phyloP scores from a whole-genome alignment of 306 rosid genomes.

The Inga oerstediana region DNA sequence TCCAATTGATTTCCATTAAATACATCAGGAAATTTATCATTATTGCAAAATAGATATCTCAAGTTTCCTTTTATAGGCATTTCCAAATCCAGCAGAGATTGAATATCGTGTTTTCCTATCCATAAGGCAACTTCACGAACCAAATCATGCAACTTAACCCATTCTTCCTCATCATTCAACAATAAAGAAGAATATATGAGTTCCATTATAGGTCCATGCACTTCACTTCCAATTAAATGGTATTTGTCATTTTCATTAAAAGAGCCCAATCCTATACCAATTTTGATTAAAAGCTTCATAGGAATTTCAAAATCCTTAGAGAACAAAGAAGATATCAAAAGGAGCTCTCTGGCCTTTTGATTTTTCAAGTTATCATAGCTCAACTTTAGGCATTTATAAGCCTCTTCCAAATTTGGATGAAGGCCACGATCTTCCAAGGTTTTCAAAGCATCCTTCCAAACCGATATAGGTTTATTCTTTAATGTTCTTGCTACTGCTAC shows the following conservation, averaged over 20 bases:
- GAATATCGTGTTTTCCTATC: neutral
- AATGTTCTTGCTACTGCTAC: slow-evolving; percentile 14
- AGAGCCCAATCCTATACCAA: neutral
- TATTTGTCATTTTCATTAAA: neutral
- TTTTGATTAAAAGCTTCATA: neutral
- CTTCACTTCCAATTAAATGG: neutral
- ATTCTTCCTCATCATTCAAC: neutral
- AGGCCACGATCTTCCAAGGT: neutral
- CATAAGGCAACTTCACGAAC: slow-evolving; percentile 11
- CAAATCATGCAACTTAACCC: slow-evolving; percentile 37
- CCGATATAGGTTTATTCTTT: neutral
- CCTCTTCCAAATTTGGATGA: neutral
- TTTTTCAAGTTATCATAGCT: slow-evolving; percentile 27
- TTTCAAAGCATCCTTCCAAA: slow-evolving; percentile 6
- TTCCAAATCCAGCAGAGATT: neutral
- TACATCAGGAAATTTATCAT: neutral
- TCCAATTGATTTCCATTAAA: slow-evolving; percentile 24
- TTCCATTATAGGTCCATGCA: neutral
- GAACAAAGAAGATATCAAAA: slow-evolving; percentile 28
- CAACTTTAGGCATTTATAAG: slow-evolving; percentile 12
- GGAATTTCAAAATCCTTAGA: slow-evolving; percentile 22
- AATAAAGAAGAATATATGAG: slow-evolving; percentile 29
- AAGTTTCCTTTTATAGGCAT: neutral
- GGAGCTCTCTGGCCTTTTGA: neutral
- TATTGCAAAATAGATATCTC: slow-evolving; percentile 10